Conservation (phyloP, 1,284 basidiomycete genomes). For the Apiotrichum domesticum region DNA sequence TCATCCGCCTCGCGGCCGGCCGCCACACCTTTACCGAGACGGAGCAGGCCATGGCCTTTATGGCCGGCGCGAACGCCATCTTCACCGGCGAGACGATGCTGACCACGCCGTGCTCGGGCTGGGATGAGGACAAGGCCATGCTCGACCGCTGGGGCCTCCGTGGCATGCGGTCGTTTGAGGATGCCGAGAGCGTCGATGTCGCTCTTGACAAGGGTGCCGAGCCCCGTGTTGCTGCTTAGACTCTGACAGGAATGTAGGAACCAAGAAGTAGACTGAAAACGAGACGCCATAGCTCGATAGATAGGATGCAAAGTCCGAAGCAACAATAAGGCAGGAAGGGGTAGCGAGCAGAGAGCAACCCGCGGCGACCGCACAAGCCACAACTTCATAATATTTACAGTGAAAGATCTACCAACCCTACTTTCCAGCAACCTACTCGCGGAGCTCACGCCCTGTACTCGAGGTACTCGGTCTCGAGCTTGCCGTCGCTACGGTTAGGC, state of each 20-base stretch:
- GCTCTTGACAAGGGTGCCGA: not conserved
- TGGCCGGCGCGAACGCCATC: constrained; percentile 96
- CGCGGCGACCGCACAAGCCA: too few species aligned
- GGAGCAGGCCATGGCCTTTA: constrained; percentile 93
- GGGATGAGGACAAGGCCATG: constrained; percentile 95
- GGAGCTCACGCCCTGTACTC: not conserved
- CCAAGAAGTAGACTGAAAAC: not conserved
- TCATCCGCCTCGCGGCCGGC: constrained; percentile 92
- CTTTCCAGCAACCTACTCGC: too few species aligned
- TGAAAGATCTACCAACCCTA: too few species aligned
- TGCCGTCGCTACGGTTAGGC: not conserved
- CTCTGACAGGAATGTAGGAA: not conserved
- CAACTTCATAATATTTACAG: too few species aligned
- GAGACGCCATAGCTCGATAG: not conserved
- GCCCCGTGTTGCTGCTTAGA: not conserved
- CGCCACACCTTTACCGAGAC: constrained; percentile 83
- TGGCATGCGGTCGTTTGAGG: constrained; percentile 81
- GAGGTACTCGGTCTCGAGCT: not conserved
- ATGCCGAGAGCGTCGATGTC: constrained; percentile 27
- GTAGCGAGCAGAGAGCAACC: too few species aligned
- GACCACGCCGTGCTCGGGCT: constrained; percentile 89
- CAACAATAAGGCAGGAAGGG: too few species aligned
- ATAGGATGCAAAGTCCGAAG: too few species aligned
- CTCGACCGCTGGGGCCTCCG: constrained; percentile 85
- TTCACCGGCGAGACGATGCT: constrained; percentile 98